Evolutionary conservation across 805 yeast genomes (phyloP).

Genomic region (Candida namnaoensis): DNA sequence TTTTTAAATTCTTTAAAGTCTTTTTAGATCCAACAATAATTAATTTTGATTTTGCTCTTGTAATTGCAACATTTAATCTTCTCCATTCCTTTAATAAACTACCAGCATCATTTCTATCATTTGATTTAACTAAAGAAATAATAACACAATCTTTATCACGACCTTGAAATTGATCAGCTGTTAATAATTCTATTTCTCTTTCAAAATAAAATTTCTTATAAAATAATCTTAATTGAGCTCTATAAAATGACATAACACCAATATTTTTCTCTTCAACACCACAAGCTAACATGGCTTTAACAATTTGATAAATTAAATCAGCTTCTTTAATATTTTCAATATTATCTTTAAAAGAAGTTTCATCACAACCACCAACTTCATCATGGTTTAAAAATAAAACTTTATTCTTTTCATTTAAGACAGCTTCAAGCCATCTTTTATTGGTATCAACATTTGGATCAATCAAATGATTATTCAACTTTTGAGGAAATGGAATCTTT

Average conservation of each 20-base stretch:
- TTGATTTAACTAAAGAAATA: conserved; percentile 83
- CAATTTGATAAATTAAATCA: conserved; percentile 49
- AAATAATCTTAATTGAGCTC: conserved; percentile 65
- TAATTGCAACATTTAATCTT: conserved; percentile 88
- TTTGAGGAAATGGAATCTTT: conserved; percentile 30
- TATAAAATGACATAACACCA: conserved; percentile 86
- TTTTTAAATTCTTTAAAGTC: conserved; percentile 44
- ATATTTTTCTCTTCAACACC: conserved; percentile 56
- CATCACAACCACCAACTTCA: conserved; percentile 42
- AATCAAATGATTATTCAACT: conserved; percentile 2
- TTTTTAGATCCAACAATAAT: conserved; percentile 72
- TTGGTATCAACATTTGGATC: background rate
- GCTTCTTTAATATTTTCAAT: conserved; percentile 72
- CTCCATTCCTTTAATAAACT: conserved; percentile 82
- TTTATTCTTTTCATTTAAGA: conserved; percentile 43
- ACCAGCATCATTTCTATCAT: conserved; percentile 58
- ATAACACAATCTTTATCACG: conserved; percentile 89
- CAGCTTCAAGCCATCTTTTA: conserved; percentile 45
- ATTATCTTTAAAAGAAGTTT: conserved; percentile 51
- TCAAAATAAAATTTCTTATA: conserved; percentile 19
- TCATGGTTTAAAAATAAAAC: conserved; percentile 85
- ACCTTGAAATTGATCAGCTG: conserved; percentile 96
- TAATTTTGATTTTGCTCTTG: conserved; percentile 80
- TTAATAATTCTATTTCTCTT: conserved; percentile 61
- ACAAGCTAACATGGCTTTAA: conserved; percentile 43